Percentiles rank a stretch among this genome's conserved stretches.
Conservation (phyloP, 768 basidiomycete species). For the Pisolithus sp. region DNA sequence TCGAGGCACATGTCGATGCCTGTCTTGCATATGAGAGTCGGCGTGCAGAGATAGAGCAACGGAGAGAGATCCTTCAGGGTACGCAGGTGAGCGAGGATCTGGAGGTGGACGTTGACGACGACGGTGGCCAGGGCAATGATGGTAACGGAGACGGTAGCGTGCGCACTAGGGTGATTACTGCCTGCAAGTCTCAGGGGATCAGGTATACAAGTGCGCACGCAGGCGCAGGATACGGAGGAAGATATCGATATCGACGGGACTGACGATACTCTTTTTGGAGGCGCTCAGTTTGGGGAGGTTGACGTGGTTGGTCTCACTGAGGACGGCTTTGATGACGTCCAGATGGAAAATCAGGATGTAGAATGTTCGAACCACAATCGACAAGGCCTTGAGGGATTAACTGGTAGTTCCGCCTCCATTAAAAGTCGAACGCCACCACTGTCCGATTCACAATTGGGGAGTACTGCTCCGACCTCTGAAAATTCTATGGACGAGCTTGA, state of each 20-base stretch:
- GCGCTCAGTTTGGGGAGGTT: constrained; percentile 68
- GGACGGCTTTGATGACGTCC: constrained; percentile 34
- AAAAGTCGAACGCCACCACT: neutral
- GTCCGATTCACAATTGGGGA: neutral
- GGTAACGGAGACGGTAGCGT: constrained; percentile 37
- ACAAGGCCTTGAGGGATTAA: constrained; percentile 30
- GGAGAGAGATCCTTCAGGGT: constrained; percentile 22
- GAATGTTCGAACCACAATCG: constrained; percentile 18
- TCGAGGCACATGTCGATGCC: constrained; percentile 77
- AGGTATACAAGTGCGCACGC: constrained; percentile 61
- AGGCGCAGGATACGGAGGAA: constrained; percentile 65
- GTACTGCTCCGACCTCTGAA: constrained; percentile 23
- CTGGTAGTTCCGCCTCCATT: neutral
- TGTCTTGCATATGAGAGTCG: constrained; percentile 56
- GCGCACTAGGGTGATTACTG: constrained; percentile 32
- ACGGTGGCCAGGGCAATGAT: constrained; percentile 32
- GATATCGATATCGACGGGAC: constrained; percentile 80
- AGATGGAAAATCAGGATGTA: constrained; percentile 13
- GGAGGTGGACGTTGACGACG: constrained; percentile 28
- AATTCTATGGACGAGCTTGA: constrained; percentile 36
- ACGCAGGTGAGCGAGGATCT: constrained; percentile 26
- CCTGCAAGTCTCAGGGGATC: constrained; percentile 43
- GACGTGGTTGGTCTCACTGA: constrained; percentile 49
- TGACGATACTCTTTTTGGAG: constrained; percentile 59
- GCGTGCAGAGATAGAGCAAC: constrained; percentile 31